A percentile compares a stretch with the other conserved stretches of the same genome.
These are phyloP conservation scores for Penicillium sclerotigenum DNA, from an alignment of 2,329 filamentous ascomycete genomes.

Conservation along the genomic window DNA sequence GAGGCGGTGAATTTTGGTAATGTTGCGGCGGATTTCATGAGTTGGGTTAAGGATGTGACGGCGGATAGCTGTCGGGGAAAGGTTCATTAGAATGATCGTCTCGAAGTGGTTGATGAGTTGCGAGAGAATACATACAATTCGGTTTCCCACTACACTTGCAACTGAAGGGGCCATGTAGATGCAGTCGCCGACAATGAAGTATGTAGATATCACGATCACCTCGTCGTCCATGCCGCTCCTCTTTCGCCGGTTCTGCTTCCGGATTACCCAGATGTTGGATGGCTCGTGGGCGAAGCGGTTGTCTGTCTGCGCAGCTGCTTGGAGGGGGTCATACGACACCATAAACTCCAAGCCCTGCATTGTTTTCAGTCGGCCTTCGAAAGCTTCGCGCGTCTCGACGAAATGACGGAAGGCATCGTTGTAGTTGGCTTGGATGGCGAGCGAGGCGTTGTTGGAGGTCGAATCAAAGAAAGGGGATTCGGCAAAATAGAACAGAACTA, in stretches of 20 bases:
- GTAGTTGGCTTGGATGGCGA: constrained; percentile 51
- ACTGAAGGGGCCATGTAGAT: constrained; percentile 62
- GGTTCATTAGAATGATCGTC: constrained; percentile 3
- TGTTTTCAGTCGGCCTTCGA: constrained; percentile 54
- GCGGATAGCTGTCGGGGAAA: constrained; percentile 48
- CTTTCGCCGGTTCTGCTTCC: constrained; percentile 55
- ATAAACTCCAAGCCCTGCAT: constrained; percentile 60
- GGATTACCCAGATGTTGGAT: constrained; percentile 57
- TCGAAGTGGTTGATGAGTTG: not conserved
- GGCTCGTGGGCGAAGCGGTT: constrained; percentile 45
- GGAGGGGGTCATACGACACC: constrained; percentile 56
- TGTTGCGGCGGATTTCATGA: constrained; percentile 52
- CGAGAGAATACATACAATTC: constrained; percentile 45
- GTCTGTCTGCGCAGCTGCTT: constrained; percentile 43
- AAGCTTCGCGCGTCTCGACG: constrained; percentile 54
- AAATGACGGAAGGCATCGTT: constrained; percentile 50
- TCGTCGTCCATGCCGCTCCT: constrained; percentile 45
- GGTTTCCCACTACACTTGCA: constrained; percentile 55
- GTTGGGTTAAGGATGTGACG: constrained; percentile 54
- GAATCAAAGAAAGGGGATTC: constrained; percentile 63
- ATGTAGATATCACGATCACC: constrained; percentile 55
- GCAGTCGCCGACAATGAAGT: constrained; percentile 59
- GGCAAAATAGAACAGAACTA: constrained; percentile 61
- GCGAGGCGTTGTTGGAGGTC: constrained; percentile 58
- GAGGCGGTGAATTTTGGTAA: constrained; percentile 58